phyloP scores from a whole-genome alignment of 345 rosid species.

The Conringia planisiliqua region DNA sequence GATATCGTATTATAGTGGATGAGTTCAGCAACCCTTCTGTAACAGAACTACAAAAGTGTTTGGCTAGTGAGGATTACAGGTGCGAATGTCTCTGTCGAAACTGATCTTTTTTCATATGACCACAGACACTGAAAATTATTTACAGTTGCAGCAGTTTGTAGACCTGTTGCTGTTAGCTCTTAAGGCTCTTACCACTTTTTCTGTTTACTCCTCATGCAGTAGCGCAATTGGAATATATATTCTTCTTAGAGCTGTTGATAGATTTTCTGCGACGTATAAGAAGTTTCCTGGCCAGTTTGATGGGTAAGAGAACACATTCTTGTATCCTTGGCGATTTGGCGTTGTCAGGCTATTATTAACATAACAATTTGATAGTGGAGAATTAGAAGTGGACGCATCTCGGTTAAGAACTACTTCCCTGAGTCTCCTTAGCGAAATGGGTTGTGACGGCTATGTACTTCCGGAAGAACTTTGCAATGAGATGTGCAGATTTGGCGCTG shows the following conservation, averaged over 20 bases:
- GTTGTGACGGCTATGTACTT: conserved; percentile 68
- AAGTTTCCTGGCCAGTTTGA: conserved; percentile 92
- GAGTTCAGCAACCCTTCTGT: conserved; percentile 67
- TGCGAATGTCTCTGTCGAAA: conserved; percentile 20
- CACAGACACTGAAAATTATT: background rate
- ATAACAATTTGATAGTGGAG: conserved; percentile 30
- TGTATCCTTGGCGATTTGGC: background rate
- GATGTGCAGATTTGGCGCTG: conserved; percentile 92
- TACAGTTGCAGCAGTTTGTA: background rate
- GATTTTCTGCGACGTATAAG: conserved; percentile 76
- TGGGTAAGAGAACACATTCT: conserved; percentile 48
- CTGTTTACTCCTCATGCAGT: conserved; percentile 37
- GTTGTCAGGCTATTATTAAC: background rate
- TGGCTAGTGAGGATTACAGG: conserved; percentile 81
- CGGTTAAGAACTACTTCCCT: conserved; percentile 60
- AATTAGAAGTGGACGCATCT: conserved; percentile 67
- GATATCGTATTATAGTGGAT: conserved; percentile 69
- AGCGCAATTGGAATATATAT: conserved; percentile 69
- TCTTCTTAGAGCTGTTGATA: conserved; percentile 87
- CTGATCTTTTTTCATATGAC: background rate
- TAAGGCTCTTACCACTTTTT: conserved; percentile 1
- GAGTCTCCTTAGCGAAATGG: conserved; percentile 67
- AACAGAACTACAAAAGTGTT: conserved; percentile 69
- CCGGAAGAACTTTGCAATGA: conserved; percentile 82
- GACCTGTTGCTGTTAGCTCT: conserved; percentile 1